Conservation (phyloP, 139 green algal genomes). For the Micromonas pusilla region DNA sequence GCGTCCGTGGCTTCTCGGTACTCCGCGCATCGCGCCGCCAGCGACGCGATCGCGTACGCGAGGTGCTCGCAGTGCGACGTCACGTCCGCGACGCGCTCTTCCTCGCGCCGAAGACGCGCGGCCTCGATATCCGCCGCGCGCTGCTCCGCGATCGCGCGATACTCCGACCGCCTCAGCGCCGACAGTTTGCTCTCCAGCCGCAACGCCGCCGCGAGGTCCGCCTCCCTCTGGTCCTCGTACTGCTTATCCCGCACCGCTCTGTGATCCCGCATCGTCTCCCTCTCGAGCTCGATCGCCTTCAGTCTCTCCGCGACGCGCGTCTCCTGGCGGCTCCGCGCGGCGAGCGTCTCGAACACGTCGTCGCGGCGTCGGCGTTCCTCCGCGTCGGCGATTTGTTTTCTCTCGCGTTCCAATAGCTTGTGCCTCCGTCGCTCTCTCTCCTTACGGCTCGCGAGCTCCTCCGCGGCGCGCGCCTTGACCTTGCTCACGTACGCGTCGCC, state of each 20-base stretch:
- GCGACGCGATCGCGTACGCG: constrained; percentile 50
- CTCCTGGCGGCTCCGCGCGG: constrained; percentile 47
- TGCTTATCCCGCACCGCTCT: constrained; percentile 44
- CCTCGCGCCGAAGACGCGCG: constrained; percentile 13
- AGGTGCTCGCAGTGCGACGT: constrained; percentile 33
- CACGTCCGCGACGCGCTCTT: constrained; percentile 39
- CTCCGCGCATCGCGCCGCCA: constrained; percentile 49
- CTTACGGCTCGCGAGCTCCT: constrained; percentile 46
- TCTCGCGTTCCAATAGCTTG: constrained; percentile 49
- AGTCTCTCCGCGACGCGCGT: constrained; percentile 45
- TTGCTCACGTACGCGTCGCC: constrained; percentile 44
- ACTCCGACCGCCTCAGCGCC: not conserved
- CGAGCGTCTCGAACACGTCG: constrained; percentile 46
- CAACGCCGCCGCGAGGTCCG: constrained; percentile 17
- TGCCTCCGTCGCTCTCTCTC: constrained; percentile 53
- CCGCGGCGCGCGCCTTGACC: constrained; percentile 45
- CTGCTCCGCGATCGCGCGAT: constrained; percentile 50
- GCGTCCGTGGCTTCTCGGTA: constrained; percentile 47
- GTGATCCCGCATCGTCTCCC: constrained; percentile 57
- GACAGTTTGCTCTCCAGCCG: too few species aligned
- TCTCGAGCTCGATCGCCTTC: constrained; percentile 49
- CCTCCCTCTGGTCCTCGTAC: constrained; percentile 37
- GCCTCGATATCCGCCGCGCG: constrained; percentile 37
- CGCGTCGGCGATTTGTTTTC: constrained; percentile 32
- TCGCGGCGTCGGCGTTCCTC: constrained; percentile 42